Percentiles rank a stretch among this genome's conserved stretches.
These are phyloP conservation scores for Penicillium digitatum DNA, from an alignment of 2,329 filamentous ascomycete species.

Conservation along the genomic window DNA sequence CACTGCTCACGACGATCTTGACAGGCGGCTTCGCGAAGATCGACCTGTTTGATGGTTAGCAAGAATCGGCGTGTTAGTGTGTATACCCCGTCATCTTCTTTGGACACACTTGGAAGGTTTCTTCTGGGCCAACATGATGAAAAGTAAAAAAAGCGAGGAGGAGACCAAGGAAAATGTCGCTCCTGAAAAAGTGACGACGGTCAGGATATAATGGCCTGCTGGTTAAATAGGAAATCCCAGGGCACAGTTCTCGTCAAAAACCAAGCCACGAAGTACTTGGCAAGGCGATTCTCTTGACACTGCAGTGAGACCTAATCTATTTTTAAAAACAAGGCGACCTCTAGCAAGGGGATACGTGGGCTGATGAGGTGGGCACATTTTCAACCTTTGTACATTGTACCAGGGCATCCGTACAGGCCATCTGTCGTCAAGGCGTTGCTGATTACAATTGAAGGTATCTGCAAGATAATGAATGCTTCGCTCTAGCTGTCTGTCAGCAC, in stretches of 20 bases:
- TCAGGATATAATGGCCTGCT: not conserved
- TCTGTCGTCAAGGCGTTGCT: not conserved
- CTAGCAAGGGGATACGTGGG: not conserved
- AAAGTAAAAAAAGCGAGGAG: too few relatives aligned
- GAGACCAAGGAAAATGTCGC: too few relatives aligned
- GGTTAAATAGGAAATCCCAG: not conserved
- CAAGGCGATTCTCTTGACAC: not conserved
- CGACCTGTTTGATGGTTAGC: not conserved
- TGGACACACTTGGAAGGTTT: not conserved
- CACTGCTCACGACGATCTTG: not conserved
- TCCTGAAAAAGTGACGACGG: too few relatives aligned
- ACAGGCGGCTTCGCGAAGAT: constrained; percentile 4
- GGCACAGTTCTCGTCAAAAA: not conserved
- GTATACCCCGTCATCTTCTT: not conserved
- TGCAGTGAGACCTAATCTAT: constrained; percentile 7
- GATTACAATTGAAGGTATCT: not conserved
- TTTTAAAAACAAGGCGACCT: not conserved
- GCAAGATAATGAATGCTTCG: not conserved
- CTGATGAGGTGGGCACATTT: not conserved
- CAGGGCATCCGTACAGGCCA: not conserved
- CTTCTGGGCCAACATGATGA: not conserved
- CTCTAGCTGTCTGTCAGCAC: not conserved
- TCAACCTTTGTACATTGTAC: not conserved
- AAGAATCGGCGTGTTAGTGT: not conserved
- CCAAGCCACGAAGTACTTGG: not conserved